phyloP scores from a whole-genome alignment of 257 asterid genomes.

The Plantago ovata region DNA sequence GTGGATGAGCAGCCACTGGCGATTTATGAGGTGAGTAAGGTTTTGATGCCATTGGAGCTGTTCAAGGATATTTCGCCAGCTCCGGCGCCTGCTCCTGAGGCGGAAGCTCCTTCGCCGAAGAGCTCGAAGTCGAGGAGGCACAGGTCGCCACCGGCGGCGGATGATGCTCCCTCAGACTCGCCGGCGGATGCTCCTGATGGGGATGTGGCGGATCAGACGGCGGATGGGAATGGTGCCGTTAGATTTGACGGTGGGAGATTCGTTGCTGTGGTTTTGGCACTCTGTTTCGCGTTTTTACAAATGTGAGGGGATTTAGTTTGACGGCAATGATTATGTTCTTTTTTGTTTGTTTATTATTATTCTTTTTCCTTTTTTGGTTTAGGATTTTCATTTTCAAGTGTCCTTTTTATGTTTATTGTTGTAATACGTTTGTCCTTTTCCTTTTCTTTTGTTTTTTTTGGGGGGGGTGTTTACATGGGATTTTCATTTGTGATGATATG shows the following conservation, averaged over 20 bases:
- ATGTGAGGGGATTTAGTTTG: conserved; percentile 5
- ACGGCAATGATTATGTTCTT: neutral
- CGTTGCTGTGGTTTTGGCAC: conserved; percentile 24
- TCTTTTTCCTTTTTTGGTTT: conserved; percentile 1
- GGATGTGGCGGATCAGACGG: conserved; percentile 39
- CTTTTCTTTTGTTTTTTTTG: no score
- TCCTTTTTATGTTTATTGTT: no score
- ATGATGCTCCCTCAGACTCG: conserved; percentile 26
- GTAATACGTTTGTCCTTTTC: no score
- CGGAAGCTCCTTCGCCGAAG: conserved; percentile 32
- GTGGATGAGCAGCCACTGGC: conserved; percentile 49
- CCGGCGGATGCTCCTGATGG: conserved; percentile 50
- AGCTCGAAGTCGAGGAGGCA: conserved; percentile 28
- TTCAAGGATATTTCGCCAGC: conserved; percentile 46
- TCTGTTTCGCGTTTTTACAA: conserved; percentile 24
- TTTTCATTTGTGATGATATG: no score
- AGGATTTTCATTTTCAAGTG: no score
- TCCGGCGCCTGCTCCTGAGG: conserved; percentile 54
- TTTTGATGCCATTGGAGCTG: conserved; percentile 47
- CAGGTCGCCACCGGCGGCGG: conserved; percentile 47
- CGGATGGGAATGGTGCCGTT: conserved; percentile 34
- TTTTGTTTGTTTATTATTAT: neutral
- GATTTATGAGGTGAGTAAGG: conserved; percentile 41
- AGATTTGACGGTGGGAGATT: conserved; percentile 24
- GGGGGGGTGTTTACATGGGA: no score